A percentile compares a stretch with the other conserved stretches of the same genome.
These are phyloP conservation scores for Evernia prunastri DNA, from an alignment of 495 filamentous ascomycete species.

Conservation along the genomic window DNA sequence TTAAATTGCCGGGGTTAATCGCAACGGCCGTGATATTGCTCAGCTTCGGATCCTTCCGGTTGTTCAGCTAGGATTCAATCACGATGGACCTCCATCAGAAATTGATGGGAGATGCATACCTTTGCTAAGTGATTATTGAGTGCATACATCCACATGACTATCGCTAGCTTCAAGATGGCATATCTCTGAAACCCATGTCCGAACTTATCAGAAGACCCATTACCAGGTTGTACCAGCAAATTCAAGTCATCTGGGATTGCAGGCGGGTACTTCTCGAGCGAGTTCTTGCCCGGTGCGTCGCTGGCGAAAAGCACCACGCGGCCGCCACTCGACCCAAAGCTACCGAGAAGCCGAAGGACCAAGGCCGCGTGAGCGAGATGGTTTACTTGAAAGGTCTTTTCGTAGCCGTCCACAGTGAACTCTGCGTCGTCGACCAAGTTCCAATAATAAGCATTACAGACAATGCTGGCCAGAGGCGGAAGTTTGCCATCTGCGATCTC, in stretches of 20 bases:
- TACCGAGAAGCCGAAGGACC: constrained; percentile 38
- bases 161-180: constrained; percentile 38
- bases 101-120: constrained; percentile 26
- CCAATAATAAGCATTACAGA: constrained; percentile 45
- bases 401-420: constrained; percentile 38
- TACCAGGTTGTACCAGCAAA: constrained; percentile 28
- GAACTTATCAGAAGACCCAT: constrained; percentile 28
- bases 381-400: constrained; percentile 41
- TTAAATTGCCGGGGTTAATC: constrained; percentile 42
- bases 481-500: constrained; percentile 32
- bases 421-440: constrained; percentile 34
- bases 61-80: neutral
- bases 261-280: constrained; percentile 31
- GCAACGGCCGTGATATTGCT: constrained; percentile 40
- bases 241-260: constrained; percentile 27
- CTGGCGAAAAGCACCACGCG: constrained; percentile 41
- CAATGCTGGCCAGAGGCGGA: constrained; percentile 35
- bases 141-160: constrained; percentile 41
- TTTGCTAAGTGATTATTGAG: constrained; percentile 39
- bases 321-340: constrained; percentile 34
- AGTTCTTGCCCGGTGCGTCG: constrained; percentile 36
- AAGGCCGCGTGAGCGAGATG: constrained; percentile 41
- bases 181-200: constrained; percentile 42
- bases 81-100: neutral
- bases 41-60: constrained; percentile 28